A percentile compares a stretch with the other conserved stretches of the same genome.
These are phyloP conservation scores for Plasmodium yoelii DNA, from an alignment of 169 alveolate species.

Conservation along the genomic window DNA sequence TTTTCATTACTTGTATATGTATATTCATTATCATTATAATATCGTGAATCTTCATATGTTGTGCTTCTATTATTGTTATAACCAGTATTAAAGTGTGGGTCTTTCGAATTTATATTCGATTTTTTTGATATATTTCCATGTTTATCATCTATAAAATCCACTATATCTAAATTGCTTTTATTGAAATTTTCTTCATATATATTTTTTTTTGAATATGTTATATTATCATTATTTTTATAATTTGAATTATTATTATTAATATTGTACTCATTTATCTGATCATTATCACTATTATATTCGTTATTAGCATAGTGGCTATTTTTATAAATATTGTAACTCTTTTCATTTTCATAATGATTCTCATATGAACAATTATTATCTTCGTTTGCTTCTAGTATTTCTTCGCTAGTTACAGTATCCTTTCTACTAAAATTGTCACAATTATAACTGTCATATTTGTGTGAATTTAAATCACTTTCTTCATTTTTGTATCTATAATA, in stretches of 20 bases:
- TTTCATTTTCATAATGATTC: not conserved
- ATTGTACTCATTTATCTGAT: not conserved
- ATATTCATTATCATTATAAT: slow-evolving; percentile 18
- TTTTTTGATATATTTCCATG: not conserved
- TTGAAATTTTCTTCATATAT: slow-evolving; percentile 1
- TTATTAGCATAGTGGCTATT: not conserved
- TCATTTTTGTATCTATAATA: slow-evolving; percentile 12
- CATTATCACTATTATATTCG: not conserved
- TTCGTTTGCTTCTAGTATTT: not conserved
- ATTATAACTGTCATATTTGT: slow-evolving; percentile 16
- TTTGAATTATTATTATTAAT: not conserved
- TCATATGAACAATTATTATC: not conserved
- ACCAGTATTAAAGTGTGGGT: slow-evolving; percentile 13
- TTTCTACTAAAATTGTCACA: slow-evolving; percentile 36
- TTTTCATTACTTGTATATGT: slow-evolving; percentile 39
- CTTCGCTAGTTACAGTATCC: slow-evolving; percentile 51
- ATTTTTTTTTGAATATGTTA: not conserved
- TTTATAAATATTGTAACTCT: not conserved
- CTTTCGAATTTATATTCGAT: slow-evolving; percentile 34
- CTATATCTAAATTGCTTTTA: not conserved
- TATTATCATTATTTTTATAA: slow-evolving; percentile 2
- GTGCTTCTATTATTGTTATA: slow-evolving; percentile 10
- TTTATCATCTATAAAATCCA: slow-evolving; percentile 1
- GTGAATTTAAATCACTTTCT: slow-evolving; percentile 3
- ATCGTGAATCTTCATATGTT: slow-evolving; percentile 11